Evolutionary conservation across 2,329 filamentous ascomycete genomes (phyloP).

Genomic region (Colletotrichum filicis): DNA sequence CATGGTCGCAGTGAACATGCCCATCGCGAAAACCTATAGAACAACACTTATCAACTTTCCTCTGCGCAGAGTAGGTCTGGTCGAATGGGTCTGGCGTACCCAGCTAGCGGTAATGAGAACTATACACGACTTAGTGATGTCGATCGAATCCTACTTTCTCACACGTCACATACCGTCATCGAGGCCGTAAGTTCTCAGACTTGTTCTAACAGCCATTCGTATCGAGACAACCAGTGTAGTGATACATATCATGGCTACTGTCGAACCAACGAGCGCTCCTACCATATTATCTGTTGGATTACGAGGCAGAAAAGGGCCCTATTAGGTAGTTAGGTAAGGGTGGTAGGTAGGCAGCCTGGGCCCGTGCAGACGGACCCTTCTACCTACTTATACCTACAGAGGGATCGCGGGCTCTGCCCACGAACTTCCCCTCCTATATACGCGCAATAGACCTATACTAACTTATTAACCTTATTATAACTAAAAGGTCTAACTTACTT

Average conservation of each 20-base stretch:
- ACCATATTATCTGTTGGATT: slow-evolving; percentile 12
- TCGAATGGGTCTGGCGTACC: background rate
- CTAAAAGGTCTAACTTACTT: too few relatives aligned
- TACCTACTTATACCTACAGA: too few relatives aligned
- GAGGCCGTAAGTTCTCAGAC: slow-evolving; percentile 3
- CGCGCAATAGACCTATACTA: too few relatives aligned
- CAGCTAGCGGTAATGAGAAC: slow-evolving; percentile 12
- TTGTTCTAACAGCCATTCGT: slow-evolving; percentile 7
- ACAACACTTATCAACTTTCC: background rate
- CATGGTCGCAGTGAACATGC: slow-evolving; percentile 7
- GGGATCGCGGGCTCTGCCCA: too few relatives aligned
- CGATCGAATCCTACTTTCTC: background rate
- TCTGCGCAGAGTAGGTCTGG: too few relatives aligned
- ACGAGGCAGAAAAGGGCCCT: too few relatives aligned
- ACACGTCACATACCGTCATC: slow-evolving; percentile 4
- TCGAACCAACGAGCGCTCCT: slow-evolving; percentile 6
- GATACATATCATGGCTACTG: slow-evolving; percentile 23
- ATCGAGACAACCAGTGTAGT: slow-evolving; percentile 20
- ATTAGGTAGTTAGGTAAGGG: too few relatives aligned
- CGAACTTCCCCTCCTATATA: too few relatives aligned
- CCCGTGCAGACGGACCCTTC: too few relatives aligned
- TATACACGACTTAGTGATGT: background rate
- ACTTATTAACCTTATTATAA: too few relatives aligned
- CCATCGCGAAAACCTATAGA: slow-evolving; percentile 1
- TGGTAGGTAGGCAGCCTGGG: too few relatives aligned